Evolutionary conservation across 2,329 filamentous ascomycete genomes (phyloP), one percentile per base, ranked within the genome.

Genomic region (Sclerotinia minor): DNA sequence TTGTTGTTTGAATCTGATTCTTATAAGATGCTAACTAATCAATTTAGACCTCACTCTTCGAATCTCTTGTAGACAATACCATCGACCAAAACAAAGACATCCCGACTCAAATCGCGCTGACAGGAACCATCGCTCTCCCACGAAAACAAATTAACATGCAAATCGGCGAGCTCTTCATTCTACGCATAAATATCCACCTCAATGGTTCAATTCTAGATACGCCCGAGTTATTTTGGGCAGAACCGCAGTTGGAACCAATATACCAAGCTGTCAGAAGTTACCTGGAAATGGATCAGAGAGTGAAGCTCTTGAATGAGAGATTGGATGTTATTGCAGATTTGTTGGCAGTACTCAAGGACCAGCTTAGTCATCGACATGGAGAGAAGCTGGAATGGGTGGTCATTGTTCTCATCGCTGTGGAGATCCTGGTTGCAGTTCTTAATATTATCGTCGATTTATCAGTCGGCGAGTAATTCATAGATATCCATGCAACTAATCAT

Each of bases 141-240:
- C 88, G 94, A 54, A 88, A 88, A 69, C 89, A 98, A 78, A 97
- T 99, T 83, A 98, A 98, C 83, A 98, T 98, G 94, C 94, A 98
- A 80, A 97, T 99, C 70, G 95, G 95, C 78, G 94, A 99, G 81
- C 87, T 99, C 65, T 99, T 99, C 79, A 98, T 99, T 76, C 83
- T 99, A 44, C 88, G 95, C 69, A 98, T 99, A 81, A 97, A 95
- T 79, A 98, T 99, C 76, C 96, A 99, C 80, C 85, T 99, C 63
- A 97, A 98, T 79, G 95, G 95, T 45, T 96, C 92, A 41, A 94
- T 99, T 7, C 89, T 99, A 50, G 95, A 99, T 78, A 96, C 94
- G 13, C 95, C 95, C 0, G 95, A 99, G 80, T 85, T 99, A 53
- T 98, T 99, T 85, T 99, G 95, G 95, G 92, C 94, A 44, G 95